Evolutionary conservation across 2,329 filamentous ascomycete species (phyloP).

Genomic region (Magnaporthales sp.): DNA sequence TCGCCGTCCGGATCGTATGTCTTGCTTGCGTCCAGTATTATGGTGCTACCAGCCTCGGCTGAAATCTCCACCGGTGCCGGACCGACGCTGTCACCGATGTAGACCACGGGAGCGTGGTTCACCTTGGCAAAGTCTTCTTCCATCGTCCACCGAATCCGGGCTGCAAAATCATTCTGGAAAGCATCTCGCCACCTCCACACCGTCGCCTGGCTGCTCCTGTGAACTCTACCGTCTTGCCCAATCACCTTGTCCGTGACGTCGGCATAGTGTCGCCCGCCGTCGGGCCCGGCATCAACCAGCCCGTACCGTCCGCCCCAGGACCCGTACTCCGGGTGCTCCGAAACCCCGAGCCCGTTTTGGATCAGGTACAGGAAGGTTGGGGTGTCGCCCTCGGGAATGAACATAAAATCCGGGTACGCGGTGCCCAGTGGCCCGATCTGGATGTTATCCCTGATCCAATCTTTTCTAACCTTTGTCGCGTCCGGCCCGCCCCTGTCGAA

Average conservation of each 20-base stretch:
- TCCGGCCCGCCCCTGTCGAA: slow-evolving; percentile 39
- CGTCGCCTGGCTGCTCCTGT: slow-evolving; percentile 33
- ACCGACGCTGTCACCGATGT: slow-evolving; percentile 13
- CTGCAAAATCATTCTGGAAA: slow-evolving; percentile 34
- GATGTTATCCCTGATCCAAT: slow-evolving; percentile 37
- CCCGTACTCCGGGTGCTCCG: slow-evolving; percentile 30
- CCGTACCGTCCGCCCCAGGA: slow-evolving; percentile 32
- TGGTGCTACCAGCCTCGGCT: slow-evolving; percentile 7
- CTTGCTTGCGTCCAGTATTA: slow-evolving; percentile 10
- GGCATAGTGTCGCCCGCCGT: slow-evolving; percentile 15
- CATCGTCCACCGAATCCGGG: slow-evolving; percentile 11
- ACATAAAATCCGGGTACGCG: slow-evolving; percentile 30
- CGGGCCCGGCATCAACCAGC: slow-evolving; percentile 12
- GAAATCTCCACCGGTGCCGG: slow-evolving; percentile 8
- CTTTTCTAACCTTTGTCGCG: slow-evolving; percentile 28
- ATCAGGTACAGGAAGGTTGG: slow-evolving; percentile 30
- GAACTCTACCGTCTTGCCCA: slow-evolving; percentile 21
- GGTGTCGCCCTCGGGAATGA: slow-evolving; percentile 39
- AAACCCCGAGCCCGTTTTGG: slow-evolving; percentile 29
- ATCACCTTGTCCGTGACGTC: slow-evolving; percentile 24
- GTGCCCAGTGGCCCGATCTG: slow-evolving; percentile 32
- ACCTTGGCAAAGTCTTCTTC: slow-evolving; percentile 1
- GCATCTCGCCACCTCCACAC: slow-evolving; percentile 45
- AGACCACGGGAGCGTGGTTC: slow-evolving; percentile 11
- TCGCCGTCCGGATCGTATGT: slow-evolving; percentile 13